Evolutionary conservation across 495 filamentous ascomycete genomes (phyloP).

Genomic region (Aspergillus kassunensis): DNA sequence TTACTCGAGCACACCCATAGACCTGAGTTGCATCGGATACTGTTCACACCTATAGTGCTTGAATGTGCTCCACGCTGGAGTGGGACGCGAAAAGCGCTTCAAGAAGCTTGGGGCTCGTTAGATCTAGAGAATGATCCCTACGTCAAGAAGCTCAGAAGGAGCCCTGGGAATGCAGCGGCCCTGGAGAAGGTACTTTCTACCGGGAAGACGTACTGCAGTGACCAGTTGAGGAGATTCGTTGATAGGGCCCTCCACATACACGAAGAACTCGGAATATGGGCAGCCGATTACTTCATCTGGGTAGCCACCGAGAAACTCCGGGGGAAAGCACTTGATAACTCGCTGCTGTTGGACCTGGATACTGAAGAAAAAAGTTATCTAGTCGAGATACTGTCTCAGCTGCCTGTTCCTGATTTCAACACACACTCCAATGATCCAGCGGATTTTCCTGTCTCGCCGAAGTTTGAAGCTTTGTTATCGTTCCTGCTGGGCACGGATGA

Average conservation of each 20-base stretch:
- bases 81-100: constrained; percentile 18
- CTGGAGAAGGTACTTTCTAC: constrained; percentile 46
- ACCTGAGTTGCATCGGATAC: constrained; percentile 54
- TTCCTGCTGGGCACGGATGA: constrained; percentile 44
- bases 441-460: constrained; percentile 41
- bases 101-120: constrained; percentile 22
- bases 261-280: constrained; percentile 70
- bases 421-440: constrained; percentile 19
- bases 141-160: constrained; percentile 50
- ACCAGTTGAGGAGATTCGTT: constrained; percentile 58
- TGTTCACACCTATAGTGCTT: constrained; percentile 32
- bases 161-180: constrained; percentile 20
- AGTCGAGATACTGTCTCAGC: constrained; percentile 40
- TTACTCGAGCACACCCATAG: constrained; percentile 63
- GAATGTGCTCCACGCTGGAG: constrained; percentile 6
- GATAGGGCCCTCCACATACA: constrained; percentile 40
- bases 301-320: constrained; percentile 50
- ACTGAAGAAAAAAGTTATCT: constrained; percentile 61
- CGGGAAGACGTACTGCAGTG: constrained; percentile 58
- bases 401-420: constrained; percentile 30
- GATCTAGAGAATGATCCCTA: constrained; percentile 67
- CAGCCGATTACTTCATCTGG: constrained; percentile 66
- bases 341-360: constrained; percentile 35
- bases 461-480: constrained; percentile 51
- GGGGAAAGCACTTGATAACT: constrained; percentile 26